These are phyloP conservation scores for Dryas octopetala DNA, from an alignment of 306 rosid genomes.

Conservation along the genomic window DNA sequence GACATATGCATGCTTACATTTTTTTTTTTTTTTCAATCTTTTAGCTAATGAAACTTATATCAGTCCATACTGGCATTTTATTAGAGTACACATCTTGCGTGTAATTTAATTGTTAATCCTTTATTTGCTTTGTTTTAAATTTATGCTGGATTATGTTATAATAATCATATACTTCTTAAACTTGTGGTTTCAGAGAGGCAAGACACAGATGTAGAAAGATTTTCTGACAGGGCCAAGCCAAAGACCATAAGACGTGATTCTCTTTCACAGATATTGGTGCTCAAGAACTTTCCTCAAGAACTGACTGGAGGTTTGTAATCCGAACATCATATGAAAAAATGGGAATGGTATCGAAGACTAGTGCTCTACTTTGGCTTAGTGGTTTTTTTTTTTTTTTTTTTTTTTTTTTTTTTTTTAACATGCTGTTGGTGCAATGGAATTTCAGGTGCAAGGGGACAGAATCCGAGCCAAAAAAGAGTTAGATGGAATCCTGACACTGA, in stretches of 20 bases:
- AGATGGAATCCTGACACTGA: conserved; percentile 54
- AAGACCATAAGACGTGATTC: conserved; percentile 48
- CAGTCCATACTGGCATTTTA: not conserved
- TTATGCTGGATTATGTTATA: not conserved
- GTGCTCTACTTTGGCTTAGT: conserved; percentile 15
- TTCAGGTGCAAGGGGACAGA: conserved; percentile 44
- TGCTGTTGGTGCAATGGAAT: conserved; percentile 16
- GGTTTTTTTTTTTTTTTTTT: not conserved
- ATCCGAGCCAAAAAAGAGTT: conserved; percentile 37
- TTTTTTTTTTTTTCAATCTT: not conserved
- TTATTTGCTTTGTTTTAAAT: conserved; percentile 6
- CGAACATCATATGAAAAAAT: conserved; percentile 17
- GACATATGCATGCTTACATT: not conserved
- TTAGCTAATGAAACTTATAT: not conserved
- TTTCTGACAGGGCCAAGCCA: conserved; percentile 37
- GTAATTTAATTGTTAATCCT: conserved; percentile 1
- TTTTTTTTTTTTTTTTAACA: not conserved
- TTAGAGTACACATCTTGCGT: not conserved
- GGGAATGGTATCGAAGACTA: conserved; percentile 18
- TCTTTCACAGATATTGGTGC: conserved; percentile 50
- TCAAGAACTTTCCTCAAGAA: conserved; percentile 49
- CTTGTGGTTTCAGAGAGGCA: conserved; percentile 45
- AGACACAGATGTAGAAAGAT: conserved; percentile 42
- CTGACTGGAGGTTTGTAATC: conserved; percentile 52
- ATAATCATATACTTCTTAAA: not conserved